Percentiles rank a stretch among this genome's conserved stretches.
Evolutionary conservation across 179 eudicot species (phyloP).

Genomic region (Spergularia azorica): DNA sequence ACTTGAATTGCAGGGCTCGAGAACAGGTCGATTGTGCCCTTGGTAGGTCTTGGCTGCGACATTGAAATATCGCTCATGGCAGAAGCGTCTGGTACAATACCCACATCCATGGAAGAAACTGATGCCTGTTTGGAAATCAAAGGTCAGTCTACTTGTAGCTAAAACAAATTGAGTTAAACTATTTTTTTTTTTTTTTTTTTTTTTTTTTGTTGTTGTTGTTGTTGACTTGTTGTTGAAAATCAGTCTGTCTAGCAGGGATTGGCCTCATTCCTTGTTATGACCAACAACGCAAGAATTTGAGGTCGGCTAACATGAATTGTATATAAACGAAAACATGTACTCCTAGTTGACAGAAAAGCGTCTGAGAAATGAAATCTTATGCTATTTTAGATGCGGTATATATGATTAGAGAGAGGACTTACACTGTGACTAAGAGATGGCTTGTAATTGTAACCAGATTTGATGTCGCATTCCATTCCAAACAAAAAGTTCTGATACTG

Average conservation of each 20-base stretch:
- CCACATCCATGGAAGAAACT: conserved; percentile 69
- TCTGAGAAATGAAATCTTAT: no score
- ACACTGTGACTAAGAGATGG: conserved; percentile 60
- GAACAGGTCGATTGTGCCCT: conserved; percentile 74
- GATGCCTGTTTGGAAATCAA: conserved; percentile 52
- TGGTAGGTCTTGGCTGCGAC: conserved; percentile 52
- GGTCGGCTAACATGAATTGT: no score
- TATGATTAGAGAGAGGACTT: conserved; percentile 34
- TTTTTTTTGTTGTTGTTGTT: no score
- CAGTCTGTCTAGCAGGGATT: no score
- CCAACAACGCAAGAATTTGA: no score
- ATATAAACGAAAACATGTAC: no score
- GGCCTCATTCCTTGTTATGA: no score
- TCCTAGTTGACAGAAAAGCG: no score
- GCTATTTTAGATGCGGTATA: no score
- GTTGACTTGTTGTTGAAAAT: no score
- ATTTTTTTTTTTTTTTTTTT: no score
- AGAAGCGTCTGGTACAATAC: conserved; percentile 72
- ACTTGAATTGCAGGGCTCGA: conserved; percentile 49
- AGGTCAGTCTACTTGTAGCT: background rate
- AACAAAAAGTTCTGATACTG: conserved; percentile 43
- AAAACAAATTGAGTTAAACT: background rate
- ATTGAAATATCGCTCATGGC: conserved; percentile 49
- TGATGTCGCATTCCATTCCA: conserved; percentile 56
- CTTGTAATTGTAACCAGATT: conserved; percentile 44